phyloP scores from a whole-genome alignment of 2,329 filamentous ascomycete genomes.

The Alternaria ethzedia region DNA sequence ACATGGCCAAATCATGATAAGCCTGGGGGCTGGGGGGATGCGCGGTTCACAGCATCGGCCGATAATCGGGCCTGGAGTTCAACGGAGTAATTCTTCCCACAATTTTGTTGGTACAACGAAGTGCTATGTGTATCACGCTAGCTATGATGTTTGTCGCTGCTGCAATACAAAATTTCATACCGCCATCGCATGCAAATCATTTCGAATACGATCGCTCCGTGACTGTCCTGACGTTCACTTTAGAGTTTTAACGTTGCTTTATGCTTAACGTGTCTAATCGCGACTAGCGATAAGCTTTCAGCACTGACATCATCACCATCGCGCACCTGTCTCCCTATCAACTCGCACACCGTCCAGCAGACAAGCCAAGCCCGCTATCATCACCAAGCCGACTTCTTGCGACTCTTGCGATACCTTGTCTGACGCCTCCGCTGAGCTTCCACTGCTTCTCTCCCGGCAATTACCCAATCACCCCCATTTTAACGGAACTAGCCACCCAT shows the following conservation, averaged over 20 bases:
- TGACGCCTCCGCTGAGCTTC: not conserved
- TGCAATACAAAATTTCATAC: not conserved
- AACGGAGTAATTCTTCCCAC: not conserved
- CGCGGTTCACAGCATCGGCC: conserved; percentile 5
- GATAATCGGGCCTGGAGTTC: conserved; percentile 6
- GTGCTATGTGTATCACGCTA: not conserved
- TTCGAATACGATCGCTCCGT: not conserved
- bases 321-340: not conserved
- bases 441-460: not conserved
- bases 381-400: conserved; percentile 2
- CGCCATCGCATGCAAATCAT: not conserved
- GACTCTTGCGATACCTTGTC: not conserved
- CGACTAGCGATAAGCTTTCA: conserved; percentile 13
- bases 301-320: conserved; percentile 12
- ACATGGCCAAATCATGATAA: not conserved
- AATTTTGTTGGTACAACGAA: not conserved
- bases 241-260: conserved; percentile 25
- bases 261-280: conserved; percentile 17
- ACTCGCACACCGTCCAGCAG: not conserved
- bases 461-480: conserved; percentile 1
- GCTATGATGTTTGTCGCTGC: not conserved
- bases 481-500: not conserved
- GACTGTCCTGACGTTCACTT: not conserved
- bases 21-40: not conserved
- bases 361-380: not conserved